Evolutionary conservation across 1,139 yeast genomes (phyloP), one percentile per base, ranked within the genome.

Genomic region (Candida tropicalis): DNA sequence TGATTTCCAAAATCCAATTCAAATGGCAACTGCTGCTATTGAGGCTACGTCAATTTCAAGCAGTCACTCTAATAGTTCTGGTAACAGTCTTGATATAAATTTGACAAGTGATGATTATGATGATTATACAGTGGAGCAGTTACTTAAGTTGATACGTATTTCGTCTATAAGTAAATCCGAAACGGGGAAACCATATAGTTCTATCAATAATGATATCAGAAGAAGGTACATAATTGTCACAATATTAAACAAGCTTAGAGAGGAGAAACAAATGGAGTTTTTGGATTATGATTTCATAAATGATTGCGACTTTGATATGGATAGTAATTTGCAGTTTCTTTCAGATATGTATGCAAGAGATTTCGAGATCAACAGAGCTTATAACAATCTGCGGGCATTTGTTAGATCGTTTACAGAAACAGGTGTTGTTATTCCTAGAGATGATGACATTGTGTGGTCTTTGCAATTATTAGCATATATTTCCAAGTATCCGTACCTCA

Each of bases 401-500:
- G 91, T 90, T 5, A 72, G 96, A 47, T 73, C 71, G 40, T 87
- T 88, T 58, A 75, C 83, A 25, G 79, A 84, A 45, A 69, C 77
- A 2, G 95, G 96, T 1, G 82, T 84, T 18, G 77, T 90, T 13
- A 78, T 89, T 9, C 97, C 97, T 1, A 78, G 89, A 48, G 96
- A 88, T 50, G 97, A 91, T 59, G 99, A 93, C 60, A 87, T 93
- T 23, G 83, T 89, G 27, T 90, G 97, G 97, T 86, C 96, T 5
- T 72, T 93, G 43, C 98, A 93, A 63, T 73, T 93, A 26, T 66
- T 93, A 44, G 98, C 98, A 15, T 93, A 90, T 62, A 87, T 91
- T 39, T 89, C 98, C 8, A 93, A 93, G 62, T 91, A 91, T 59
- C 86, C 97, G 1, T 77, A 82, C 47, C 70, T 91, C 59, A 87